A percentile compares a stretch with the other conserved stretches of the same genome.
Evolutionary conservation across 495 filamentous ascomycete genomes (phyloP).

Genomic region (Hyphodiscus hymeniophilus): DNA sequence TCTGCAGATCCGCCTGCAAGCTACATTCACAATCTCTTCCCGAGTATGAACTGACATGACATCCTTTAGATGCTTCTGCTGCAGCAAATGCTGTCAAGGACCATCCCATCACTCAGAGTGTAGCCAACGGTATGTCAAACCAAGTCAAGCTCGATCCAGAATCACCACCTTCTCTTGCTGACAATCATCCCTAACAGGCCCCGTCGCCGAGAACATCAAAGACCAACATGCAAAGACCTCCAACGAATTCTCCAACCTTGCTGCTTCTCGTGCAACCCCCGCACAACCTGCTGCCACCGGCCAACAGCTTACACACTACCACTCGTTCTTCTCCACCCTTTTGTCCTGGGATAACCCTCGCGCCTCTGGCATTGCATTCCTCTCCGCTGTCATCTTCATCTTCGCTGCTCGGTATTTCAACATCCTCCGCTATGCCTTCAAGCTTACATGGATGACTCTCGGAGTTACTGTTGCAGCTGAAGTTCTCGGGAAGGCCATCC

Average conservation of each 20-base stretch:
- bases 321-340: slow-evolving; percentile 89
- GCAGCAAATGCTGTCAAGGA: slow-evolving; percentile 27
- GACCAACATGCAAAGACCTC: slow-evolving; percentile 62
- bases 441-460: slow-evolving; percentile 60
- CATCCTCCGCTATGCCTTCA: slow-evolving; percentile 80
- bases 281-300: slow-evolving; percentile 64
- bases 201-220: slow-evolving; percentile 70
- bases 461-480: slow-evolving; percentile 69
- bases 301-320: slow-evolving; percentile 89
- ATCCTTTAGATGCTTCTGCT: slow-evolving; percentile 28
- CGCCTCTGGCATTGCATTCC: slow-evolving; percentile 81
- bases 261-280: slow-evolving; percentile 55
- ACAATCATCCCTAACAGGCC: slow-evolving; percentile 42
- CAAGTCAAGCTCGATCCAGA: not conserved
- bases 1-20: slow-evolving; percentile 9
- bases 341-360: slow-evolving; percentile 58
- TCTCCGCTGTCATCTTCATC: slow-evolving; percentile 66
- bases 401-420: slow-evolving; percentile 86
- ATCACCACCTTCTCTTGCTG: not conserved
- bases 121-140: slow-evolving; percentile 23
- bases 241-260: slow-evolving; percentile 67
- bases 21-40: slow-evolving; percentile 19
- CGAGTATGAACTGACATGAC: no score
- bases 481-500: slow-evolving; percentile 61
- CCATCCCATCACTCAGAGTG: slow-evolving; percentile 29